Base-by-base conservation (phyloP, 2,329 filamentous ascomycete genomes). In the Basipetospora sp. region DNA sequence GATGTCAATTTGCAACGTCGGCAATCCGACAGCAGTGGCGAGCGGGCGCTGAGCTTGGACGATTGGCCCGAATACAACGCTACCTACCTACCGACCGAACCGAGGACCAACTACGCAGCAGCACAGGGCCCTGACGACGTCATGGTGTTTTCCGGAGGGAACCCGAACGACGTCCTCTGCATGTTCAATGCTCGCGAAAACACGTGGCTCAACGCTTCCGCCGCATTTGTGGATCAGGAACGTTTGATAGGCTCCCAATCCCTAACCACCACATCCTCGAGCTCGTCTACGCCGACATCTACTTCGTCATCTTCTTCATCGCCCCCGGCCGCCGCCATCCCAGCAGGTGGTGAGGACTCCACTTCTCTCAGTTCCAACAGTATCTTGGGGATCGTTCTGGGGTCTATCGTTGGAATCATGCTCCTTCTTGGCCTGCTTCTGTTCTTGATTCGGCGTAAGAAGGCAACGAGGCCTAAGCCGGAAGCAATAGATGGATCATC, bases 21-120 rank as follows among this genome's bases (percentile, higher is more conserved):
- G 20, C 35, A 37, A 20, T 13, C 40, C 42, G 20, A 14, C 31
- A 34, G 30, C 49, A 47, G 17, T 44, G 44, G n/a, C 6, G 22
- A 17, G 2, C 28, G 46, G 44, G 18, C 43, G 25, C 55, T 82
- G 20, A 76, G 73, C 1, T 52, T 77, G 18, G 60, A 59, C 16
- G 63, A 76, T 48, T 92, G 84, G 74, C 86, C 87, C 2, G 50
- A 65, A 3, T 94, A 94, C 57, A 87, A 94, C 57, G 67, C 62
- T 37, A 80, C 77, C 1, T 57, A 77, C 30, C 87, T 81, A 0
- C 81, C 87, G 0, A 49, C 43, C 2, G 63, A 58, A 8, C 73
- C 65, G 5, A 70, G 86, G 45, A 65, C 64, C n/a, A 71, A 74
- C 33, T 92, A 75, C 50, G 78, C 82, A 0, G 54, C 93, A 13